These are phyloP conservation scores for Ustilago shanxiensis DNA, from an alignment of 1,284 basidiomycete species.

Conservation along the genomic window DNA sequence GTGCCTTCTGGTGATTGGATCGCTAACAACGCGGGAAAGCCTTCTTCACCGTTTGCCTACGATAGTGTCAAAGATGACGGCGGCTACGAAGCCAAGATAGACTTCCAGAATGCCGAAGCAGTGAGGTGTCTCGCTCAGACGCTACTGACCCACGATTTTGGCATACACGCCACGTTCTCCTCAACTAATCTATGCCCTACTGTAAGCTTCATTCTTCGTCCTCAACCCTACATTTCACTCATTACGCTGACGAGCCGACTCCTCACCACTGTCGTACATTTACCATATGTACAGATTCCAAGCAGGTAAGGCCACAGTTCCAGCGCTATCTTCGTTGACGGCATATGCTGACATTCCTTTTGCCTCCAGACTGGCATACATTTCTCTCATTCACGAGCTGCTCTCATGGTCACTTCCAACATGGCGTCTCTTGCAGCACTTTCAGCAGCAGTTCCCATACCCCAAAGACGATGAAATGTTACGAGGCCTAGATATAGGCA, in stretches of 20 bases:
- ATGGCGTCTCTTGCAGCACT: conserved; percentile 4
- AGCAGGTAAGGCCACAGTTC: conserved; percentile 4
- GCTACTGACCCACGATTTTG: conserved; percentile 39
- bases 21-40: not conserved
- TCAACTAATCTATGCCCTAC: conserved; percentile 36
- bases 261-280: not conserved
- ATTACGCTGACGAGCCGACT: not conserved
- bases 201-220: conserved; percentile 18
- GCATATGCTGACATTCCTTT: not conserved
- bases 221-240: not conserved
- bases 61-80: conserved; percentile 29
- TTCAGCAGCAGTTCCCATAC: not conserved
- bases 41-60: not conserved
- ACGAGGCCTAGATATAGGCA: conserved; percentile 31
- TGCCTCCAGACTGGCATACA: conserved; percentile 30
- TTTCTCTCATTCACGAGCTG: conserved; percentile 28
- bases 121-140: conserved; percentile 43
- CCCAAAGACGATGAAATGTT: not conserved
- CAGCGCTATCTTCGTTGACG: not conserved
- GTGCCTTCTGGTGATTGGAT: not conserved
- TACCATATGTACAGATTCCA: not conserved
- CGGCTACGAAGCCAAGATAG: conserved; percentile 45
- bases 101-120: conserved; percentile 40
- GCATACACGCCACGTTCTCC: conserved; percentile 21
- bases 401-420: conserved; percentile 16